These are phyloP conservation scores for Diplodia scrobiculata DNA, from an alignment of 2,329 filamentous ascomycete species.

Conservation along the genomic window DNA sequence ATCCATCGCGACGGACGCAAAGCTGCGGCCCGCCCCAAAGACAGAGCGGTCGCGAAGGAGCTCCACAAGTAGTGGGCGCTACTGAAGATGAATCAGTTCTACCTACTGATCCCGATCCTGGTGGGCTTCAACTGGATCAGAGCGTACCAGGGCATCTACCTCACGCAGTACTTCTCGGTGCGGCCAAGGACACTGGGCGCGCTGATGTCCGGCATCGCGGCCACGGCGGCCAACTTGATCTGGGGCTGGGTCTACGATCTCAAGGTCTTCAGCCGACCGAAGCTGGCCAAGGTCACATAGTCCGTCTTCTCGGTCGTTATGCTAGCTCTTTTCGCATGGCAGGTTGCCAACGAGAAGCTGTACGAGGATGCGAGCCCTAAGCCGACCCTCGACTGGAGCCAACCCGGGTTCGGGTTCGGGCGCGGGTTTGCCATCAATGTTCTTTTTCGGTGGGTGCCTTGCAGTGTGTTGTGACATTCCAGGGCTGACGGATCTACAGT, in stretches of 20 bases:
- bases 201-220: conserved; percentile 51
- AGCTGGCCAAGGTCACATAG: conserved; percentile 43
- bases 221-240: conserved; percentile 51
- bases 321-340: conserved; percentile 54
- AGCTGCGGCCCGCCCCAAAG: conserved; percentile 27
- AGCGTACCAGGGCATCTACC: conserved; percentile 57
- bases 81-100: conserved; percentile 51
- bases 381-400: conserved; percentile 52
- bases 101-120: conserved; percentile 55
- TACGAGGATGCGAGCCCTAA: neutral
- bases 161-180: conserved; percentile 57
- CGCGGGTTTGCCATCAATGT: conserved; percentile 54
- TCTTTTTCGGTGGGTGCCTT: conserved; percentile 46
- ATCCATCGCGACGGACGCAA: conserved; percentile 46
- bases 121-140: conserved; percentile 56
- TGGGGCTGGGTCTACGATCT: conserved; percentile 56
- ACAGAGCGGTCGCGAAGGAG: neutral
- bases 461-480: neutral
- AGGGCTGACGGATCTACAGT: neutral
- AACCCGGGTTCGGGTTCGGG: conserved; percentile 52
- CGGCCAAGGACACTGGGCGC: conserved; percentile 52
- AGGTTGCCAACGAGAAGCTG: conserved; percentile 33
- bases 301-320: conserved; percentile 50
- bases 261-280: conserved; percentile 31
- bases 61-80: conserved; percentile 36